A percentile compares a stretch with the other conserved stretches of the same genome.
phyloP scores from a whole-genome alignment of 179 eudicot species.

The Spergularia azorica region DNA sequence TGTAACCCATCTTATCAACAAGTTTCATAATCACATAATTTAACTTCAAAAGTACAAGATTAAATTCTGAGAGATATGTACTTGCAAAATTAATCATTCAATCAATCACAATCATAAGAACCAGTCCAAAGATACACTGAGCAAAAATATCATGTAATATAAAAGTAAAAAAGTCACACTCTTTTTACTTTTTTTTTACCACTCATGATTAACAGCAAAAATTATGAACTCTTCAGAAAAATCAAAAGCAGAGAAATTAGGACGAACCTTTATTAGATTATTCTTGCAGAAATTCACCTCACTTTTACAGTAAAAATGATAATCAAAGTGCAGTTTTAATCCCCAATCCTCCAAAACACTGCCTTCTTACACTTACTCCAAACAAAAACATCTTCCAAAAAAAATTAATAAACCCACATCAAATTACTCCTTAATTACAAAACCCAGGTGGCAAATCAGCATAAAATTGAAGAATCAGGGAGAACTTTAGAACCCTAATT shows the following conservation, averaged over 20 bases:
- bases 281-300: conserved; percentile 22
- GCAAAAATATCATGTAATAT: neutral
- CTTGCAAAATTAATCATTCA: conserved; percentile 13
- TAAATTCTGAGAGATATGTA: neutral
- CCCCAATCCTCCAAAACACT: conserved; percentile 24
- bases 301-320: conserved; percentile 3
- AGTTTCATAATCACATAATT: neutral
- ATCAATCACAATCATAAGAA: neutral
- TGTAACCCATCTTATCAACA: no score
- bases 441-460: conserved; percentile 17
- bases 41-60: neutral
- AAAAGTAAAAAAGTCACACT: neutral
- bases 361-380: conserved; percentile 24
- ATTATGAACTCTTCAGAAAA: neutral
- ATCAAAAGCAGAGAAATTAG: neutral
- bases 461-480: neutral
- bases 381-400: conserved; percentile 29
- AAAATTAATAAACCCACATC: conserved; percentile 12
- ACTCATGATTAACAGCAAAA: neutral
- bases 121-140: neutral
- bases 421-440: neutral
- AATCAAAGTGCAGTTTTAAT: conserved; percentile 20
- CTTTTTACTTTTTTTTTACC: neutral
- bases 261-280: conserved; percentile 18
- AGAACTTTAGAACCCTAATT: conserved; percentile 22